Base-by-base conservation (phyloP, 1,284 basidiomycete species). In the Macrocystidia cucumis region DNA sequence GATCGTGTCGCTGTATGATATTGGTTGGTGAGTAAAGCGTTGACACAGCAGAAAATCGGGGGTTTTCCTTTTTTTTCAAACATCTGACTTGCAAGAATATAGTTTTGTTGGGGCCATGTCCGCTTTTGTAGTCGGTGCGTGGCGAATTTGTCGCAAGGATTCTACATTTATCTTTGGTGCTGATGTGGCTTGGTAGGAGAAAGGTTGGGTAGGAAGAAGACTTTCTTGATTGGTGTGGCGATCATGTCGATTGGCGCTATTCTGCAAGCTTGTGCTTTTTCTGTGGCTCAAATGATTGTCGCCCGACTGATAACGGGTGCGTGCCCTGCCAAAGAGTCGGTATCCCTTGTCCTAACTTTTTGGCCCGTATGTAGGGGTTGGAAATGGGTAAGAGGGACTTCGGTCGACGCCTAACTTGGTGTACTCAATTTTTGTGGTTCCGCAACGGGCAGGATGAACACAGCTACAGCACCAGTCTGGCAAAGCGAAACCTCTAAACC, bases 401-500 rank as follows among this genome's bases (percentile, higher is more conserved):
- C 57, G 63, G 1, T 68, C 67, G 45, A 63, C 66, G n/a, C 42
- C 67, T 29, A 63, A 65, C 39, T 32, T 25, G 4, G 9, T 14
- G 13, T 23, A 21, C 18, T 9, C 5, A 23, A 6, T 21, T 31
- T 32, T 19, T n/a, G 13, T n/a, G n/a, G n/a, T n/a, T n/a, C n/a
- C n/a, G n/a, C n/a, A 19, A 17, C 22, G 4, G 11, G 16, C 22
- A 61, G 55, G 1, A 51, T 65, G 18, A 63, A 78, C 55, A 78
- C 75, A 0, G 70, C 75, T 1, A 77, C 74, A 1, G 69, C 77
- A 1, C 75, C 77, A 7, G 65, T 74, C 2, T 78, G 78, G 57
- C 77, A 81, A 44, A 77, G 78, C 33, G 80, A 85, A 51, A 76
- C 77, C 9, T 74, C 78, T 1, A 73, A 76, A 33, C 71, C 80